Conservation (phyloP, 257 asterid species). For the Solanum rostratum region DNA sequence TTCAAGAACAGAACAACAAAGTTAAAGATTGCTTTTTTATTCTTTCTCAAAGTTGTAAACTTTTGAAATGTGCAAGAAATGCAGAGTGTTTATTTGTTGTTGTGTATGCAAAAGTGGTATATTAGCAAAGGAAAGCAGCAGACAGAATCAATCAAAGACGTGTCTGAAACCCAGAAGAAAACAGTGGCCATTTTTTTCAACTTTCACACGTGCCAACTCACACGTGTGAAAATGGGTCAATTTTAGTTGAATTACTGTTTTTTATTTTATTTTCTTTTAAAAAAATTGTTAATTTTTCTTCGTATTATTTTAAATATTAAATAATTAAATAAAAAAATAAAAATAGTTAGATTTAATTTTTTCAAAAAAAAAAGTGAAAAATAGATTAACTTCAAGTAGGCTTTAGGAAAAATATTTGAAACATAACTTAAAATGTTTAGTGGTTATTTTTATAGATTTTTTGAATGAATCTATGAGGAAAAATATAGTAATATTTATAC, state of each 20-base stretch:
- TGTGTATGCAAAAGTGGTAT: neutral
- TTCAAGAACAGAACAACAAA: neutral
- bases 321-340: no score
- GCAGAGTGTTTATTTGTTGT: neutral
- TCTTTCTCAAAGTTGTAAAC: neutral
- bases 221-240: neutral
- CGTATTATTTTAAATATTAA: no score
- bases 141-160: neutral
- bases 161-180: conserved; percentile 4
- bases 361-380: no score
- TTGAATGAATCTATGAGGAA: no score
- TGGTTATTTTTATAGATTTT: no score
- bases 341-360: no score
- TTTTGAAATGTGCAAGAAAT: neutral
- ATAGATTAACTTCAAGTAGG: no score
- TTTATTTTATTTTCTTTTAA: no score
- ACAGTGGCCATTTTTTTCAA: neutral
- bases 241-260: neutral
- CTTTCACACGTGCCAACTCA: neutral
- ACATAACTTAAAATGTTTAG: no score
- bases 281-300: no score
- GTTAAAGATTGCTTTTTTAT: neutral
- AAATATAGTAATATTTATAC: no score
- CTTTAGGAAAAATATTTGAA: no score
- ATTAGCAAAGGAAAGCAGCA: neutral